Percentiles rank a stretch among this genome's conserved stretches.
Conservation (phyloP, 2,329 filamentous ascomycete genomes). For the Aphanoascus verrucosus region DNA sequence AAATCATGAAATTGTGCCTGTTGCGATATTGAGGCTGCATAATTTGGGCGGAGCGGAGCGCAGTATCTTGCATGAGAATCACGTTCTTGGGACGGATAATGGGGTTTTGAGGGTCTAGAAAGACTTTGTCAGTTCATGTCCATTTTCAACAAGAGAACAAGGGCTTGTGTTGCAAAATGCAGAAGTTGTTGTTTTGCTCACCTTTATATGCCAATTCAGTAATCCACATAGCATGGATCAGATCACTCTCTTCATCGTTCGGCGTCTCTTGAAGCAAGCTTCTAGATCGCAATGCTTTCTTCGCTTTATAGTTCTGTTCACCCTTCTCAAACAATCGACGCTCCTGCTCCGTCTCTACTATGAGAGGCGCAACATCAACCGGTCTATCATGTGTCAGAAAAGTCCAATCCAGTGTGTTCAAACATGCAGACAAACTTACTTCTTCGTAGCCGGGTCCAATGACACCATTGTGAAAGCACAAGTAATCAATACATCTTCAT, state of each 20-base stretch:
- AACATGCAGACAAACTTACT: slow-evolving; percentile 28
- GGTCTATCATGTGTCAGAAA: slow-evolving; percentile 34
- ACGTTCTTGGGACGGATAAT: slow-evolving; percentile 47
- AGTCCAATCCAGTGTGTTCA: slow-evolving; percentile 1
- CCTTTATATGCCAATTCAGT: slow-evolving; percentile 54
- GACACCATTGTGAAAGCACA: slow-evolving; percentile 71
- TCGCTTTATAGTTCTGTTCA: slow-evolving; percentile 55
- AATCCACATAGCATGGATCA: slow-evolving; percentile 65
- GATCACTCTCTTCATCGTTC: slow-evolving; percentile 58
- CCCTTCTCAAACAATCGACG: slow-evolving; percentile 52
- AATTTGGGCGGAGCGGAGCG: slow-evolving; percentile 56
- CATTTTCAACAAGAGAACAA: not conserved
- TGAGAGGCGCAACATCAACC: slow-evolving; percentile 50
- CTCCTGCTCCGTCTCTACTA: slow-evolving; percentile 55
- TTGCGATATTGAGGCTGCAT: slow-evolving; percentile 67
- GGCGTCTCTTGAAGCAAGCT: slow-evolving; percentile 57
- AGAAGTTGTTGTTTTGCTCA: slow-evolving; percentile 20
- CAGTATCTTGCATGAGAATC: slow-evolving; percentile 52
- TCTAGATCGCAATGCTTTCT: slow-evolving; percentile 51
- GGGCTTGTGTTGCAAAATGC: not conserved
- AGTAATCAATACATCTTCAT: slow-evolving; percentile 57
- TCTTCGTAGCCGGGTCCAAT: slow-evolving; percentile 57
- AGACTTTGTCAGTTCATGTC: not conserved
- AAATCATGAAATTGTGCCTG: slow-evolving; percentile 66
- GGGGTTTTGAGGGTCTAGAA: slow-evolving; percentile 5